phyloP scores from a whole-genome alignment of 345 rosid species.

The Camelina laxa region DNA sequence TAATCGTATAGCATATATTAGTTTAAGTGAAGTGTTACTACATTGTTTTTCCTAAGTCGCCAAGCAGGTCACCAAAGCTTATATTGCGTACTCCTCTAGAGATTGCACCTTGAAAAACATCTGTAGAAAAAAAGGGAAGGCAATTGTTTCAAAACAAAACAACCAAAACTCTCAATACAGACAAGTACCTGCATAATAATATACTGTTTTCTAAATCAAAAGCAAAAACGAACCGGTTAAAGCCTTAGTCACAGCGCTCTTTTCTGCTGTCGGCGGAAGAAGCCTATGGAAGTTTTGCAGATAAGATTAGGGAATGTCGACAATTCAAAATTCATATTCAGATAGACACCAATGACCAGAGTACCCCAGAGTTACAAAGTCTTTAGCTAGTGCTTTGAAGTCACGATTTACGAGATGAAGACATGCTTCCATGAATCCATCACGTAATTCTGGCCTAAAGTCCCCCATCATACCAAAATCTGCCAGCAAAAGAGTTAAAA shows the following conservation, averaged over 20 bases:
- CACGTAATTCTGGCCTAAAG: conserved; percentile 86
- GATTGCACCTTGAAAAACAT: conserved; percentile 84
- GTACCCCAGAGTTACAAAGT: conserved; percentile 96
- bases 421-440: conserved; percentile 95
- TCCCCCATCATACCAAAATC: conserved; percentile 99
- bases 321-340: conserved; percentile 33
- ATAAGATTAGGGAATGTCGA: conserved; percentile 36
- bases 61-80: conserved; percentile 92
- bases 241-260: conserved; percentile 79
- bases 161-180: conserved; percentile 5
- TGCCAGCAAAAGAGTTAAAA: conserved; percentile 46
- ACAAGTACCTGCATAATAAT: neutral
- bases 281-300: conserved; percentile 56
- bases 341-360: conserved; percentile 38
- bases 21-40: conserved; percentile 42
- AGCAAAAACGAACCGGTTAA: conserved; percentile 64
- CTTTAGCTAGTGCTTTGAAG: conserved; percentile 81
- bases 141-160: conserved; percentile 20
- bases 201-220: conserved; percentile 23
- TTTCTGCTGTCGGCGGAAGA: conserved; percentile 89
- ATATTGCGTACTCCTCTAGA: conserved; percentile 81
- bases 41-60: conserved; percentile 90
- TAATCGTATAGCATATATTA: neutral
- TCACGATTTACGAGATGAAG: conserved; percentile 97
- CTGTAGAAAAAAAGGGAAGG: conserved; percentile 48